These are phyloP conservation scores for Neohortaea acidophila DNA, from an alignment of 495 filamentous ascomycete genomes.

Conservation along the genomic window DNA sequence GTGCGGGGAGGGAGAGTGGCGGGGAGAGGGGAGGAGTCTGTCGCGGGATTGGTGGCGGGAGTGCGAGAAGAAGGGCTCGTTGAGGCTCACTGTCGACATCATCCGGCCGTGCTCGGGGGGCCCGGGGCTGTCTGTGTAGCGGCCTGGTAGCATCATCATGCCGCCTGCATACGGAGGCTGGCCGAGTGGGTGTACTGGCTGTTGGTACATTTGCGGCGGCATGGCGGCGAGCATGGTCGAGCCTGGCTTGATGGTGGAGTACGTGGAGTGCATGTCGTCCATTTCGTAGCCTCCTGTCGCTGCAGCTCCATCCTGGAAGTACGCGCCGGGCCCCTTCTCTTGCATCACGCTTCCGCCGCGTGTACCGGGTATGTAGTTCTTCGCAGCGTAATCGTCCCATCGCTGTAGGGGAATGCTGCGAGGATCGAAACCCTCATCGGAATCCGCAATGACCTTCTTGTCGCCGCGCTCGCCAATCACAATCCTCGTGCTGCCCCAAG, in stretches of 20 bases:
- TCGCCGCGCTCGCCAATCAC: conserved; percentile 86
- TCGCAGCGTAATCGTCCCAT: conserved; percentile 95
- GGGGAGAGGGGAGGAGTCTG: conserved; percentile 4
- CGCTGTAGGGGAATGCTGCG: conserved; percentile 82
- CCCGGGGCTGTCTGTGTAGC: conserved; percentile 27
- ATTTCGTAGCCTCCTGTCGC: conserved; percentile 57
- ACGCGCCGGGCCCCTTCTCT: conserved; percentile 46
- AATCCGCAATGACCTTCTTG: conserved; percentile 73
- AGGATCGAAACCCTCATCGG: conserved; percentile 81
- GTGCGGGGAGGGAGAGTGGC: conserved; percentile 6
- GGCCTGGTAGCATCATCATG: conserved; percentile 13
- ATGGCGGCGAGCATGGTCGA: conserved; percentile 85
- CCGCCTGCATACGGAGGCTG: conserved; percentile 57
- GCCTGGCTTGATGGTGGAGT: conserved; percentile 86
- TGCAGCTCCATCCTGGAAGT: conserved; percentile 24
- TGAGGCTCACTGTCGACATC: conserved; percentile 48
- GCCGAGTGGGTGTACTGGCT: too few relatives aligned
- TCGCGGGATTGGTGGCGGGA: conserved; percentile 28
- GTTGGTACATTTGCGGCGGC: conserved; percentile 48
- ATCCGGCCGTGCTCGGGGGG: conserved; percentile 34
- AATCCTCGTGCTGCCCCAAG: conserved; percentile 94
- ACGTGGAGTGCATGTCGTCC: conserved; percentile 94
- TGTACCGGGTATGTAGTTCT: conserved; percentile 80
- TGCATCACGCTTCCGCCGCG: conserved; percentile 45
- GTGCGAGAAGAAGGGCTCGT: conserved; percentile 40